A percentile compares a stretch with the other conserved stretches of the same genome.
phyloP scores from a whole-genome alignment of 2,329 filamentous ascomycete genomes.

The Fusarium sp. region DNA sequence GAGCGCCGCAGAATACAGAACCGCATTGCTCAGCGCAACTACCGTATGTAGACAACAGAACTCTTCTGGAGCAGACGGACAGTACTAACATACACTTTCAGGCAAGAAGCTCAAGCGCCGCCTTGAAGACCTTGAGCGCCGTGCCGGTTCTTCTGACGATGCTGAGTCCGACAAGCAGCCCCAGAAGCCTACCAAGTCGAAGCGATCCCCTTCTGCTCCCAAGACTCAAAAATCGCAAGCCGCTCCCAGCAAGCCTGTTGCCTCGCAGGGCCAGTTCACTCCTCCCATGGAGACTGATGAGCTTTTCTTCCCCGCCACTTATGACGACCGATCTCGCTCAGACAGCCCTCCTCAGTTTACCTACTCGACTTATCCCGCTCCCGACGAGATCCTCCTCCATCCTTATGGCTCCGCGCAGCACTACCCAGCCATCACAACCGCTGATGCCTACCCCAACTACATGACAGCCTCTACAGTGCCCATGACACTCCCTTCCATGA shows the following conservation, averaged over 20 bases:
- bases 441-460: slow-evolving; percentile 67
- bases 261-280: slow-evolving; percentile 67
- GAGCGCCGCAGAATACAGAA: slow-evolving; percentile 96
- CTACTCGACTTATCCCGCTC: slow-evolving; percentile 74
- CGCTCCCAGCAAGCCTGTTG: slow-evolving; percentile 52
- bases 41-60: slow-evolving; percentile 71
- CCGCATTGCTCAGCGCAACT: slow-evolving; percentile 96
- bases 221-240: slow-evolving; percentile 48
- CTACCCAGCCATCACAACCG: slow-evolving; percentile 63
- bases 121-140: slow-evolving; percentile 84
- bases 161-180: slow-evolving; percentile 53
- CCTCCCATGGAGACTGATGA: slow-evolving; percentile 74
- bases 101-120: slow-evolving; percentile 94
- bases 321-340: slow-evolving; percentile 75
- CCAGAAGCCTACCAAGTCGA: slow-evolving; percentile 47
- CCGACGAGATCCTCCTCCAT: slow-evolving; percentile 71
- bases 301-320: slow-evolving; percentile 68
- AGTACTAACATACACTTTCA: slow-evolving; percentile 51
- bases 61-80: not conserved
- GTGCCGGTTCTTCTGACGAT: slow-evolving; percentile 69
- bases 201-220: slow-evolving; percentile 45
- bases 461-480: slow-evolving; percentile 63
- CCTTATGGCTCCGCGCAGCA: slow-evolving; percentile 66
- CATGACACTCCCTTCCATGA: slow-evolving; percentile 72
- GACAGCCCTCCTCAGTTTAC: slow-evolving; percentile 76